Evolutionary conservation across 768 basidiomycete species (phyloP).

Genomic region (Dictyophora rubrovolvata): DNA sequence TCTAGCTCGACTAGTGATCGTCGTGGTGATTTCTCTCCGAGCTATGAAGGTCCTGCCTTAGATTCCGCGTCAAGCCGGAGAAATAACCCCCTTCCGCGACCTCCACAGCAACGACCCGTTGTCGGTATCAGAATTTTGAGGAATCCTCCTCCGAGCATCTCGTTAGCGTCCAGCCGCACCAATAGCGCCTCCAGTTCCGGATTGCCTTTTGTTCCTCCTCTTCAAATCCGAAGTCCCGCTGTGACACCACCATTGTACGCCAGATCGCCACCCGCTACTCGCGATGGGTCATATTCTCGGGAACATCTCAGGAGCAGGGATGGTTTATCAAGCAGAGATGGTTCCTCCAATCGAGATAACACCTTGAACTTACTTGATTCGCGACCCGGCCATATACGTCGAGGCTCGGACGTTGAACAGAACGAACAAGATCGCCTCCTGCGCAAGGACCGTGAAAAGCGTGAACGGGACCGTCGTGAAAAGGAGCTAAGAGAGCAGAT

Average conservation of each 20-base stretch:
- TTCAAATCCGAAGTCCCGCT: constrained; percentile 17
- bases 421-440: constrained; percentile 23
- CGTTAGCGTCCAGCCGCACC: not conserved
- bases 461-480: constrained; percentile 23
- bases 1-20: constrained; percentile 62
- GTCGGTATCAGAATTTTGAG: not conserved
- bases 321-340: not conserved
- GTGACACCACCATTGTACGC: constrained; percentile 31
- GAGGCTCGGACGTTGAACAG: constrained; percentile 39
- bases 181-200: constrained; percentile 2
- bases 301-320: constrained; percentile 6
- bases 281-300: not conserved
- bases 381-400: constrained; percentile 29
- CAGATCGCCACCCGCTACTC: constrained; percentile 20
- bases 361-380: constrained; percentile 25
- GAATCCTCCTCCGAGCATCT: not conserved
- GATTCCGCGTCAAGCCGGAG: constrained; percentile 53
- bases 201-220: constrained; percentile 33
- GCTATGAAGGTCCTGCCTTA: constrained; percentile 44
- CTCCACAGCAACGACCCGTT: constrained; percentile 1
- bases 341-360: constrained; percentile 24
- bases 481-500: constrained; percentile 20
- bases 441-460: constrained; percentile 21
- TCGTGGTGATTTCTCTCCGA: constrained; percentile 26
- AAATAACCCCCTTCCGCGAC: constrained; percentile 23